Percentiles rank a stretch among this genome's conserved stretches.
phyloP scores from a whole-genome alignment of 2,329 filamentous ascomycete species.

The Tolypocladium paradoxum region DNA sequence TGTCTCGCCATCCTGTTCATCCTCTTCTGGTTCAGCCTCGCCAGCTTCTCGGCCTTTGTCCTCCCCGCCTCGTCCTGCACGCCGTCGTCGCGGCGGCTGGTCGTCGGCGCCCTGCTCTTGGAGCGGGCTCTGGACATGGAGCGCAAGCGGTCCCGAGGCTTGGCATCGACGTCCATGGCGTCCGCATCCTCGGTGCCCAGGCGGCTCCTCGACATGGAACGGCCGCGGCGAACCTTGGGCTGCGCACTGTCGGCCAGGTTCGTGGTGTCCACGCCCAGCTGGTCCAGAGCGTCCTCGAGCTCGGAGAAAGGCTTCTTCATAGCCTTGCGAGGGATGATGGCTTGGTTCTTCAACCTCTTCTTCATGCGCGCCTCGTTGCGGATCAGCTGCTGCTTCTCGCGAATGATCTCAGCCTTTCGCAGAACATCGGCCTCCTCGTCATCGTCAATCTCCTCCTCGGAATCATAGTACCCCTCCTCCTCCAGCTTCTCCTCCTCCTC shows the following conservation, averaged over 20 bases:
- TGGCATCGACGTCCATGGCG: conserved; percentile 64
- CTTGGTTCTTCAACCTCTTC: conserved; percentile 95
- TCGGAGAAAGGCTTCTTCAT: conserved; percentile 74
- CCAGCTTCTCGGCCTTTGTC: conserved; percentile 72
- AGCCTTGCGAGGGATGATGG: conserved; percentile 76
- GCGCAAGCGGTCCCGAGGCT: conserved; percentile 48
- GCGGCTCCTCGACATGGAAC: conserved; percentile 54
- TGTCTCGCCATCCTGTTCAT: conserved; percentile 97
- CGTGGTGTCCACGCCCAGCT: conserved; percentile 74
- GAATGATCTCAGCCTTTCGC: conserved; percentile 88
- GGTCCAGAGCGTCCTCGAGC: conserved; percentile 77
- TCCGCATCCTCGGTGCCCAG: conserved; percentile 54
- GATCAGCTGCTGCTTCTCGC: conserved; percentile 87
- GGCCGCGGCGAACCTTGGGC: conserved; percentile 56
- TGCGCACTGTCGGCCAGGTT: conserved; percentile 64
- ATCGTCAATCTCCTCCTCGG: conserved; percentile 71
- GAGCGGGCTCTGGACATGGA: conserved; percentile 55
- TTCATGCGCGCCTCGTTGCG: conserved; percentile 91
- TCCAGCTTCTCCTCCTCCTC: conserved; percentile 92
- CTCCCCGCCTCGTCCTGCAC: conserved; percentile 57
- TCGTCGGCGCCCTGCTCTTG: conserved; percentile 53
- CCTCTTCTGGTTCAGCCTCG: conserved; percentile 90
- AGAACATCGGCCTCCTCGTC: conserved; percentile 79
- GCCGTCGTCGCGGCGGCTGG: conserved; percentile 66
- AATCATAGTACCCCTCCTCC: conserved; percentile 87